phyloP scores from a whole-genome alignment of 1,139 yeast genomes.

The Candida pseudoviswanathii region DNA sequence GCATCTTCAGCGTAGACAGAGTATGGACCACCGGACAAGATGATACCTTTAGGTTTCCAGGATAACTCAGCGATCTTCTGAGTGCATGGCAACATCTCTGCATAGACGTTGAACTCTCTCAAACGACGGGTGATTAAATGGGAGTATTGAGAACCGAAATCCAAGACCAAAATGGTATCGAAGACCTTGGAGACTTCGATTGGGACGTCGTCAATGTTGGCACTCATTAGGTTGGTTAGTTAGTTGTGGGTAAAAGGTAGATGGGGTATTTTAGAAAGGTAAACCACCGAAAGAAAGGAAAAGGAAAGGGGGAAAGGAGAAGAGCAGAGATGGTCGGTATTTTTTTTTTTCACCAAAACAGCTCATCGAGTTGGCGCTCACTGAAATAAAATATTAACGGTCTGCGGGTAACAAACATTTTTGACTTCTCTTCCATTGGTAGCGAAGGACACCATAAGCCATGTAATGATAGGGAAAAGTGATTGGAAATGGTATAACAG shows the following conservation, averaged over 20 bases:
- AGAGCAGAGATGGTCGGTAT: neutral
- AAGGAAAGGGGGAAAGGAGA: neutral
- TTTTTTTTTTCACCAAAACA: neutral
- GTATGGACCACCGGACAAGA: conserved; percentile 97
- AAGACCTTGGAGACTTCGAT: conserved; percentile 77
- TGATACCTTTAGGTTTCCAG: conserved; percentile 97
- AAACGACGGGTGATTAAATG: conserved; percentile 96
- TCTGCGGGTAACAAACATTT: too few relatives aligned
- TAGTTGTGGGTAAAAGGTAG: neutral
- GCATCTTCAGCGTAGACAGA: conserved; percentile 94
- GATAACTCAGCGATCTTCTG: conserved; percentile 89
- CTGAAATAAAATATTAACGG: too few relatives aligned
- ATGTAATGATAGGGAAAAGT: too few relatives aligned
- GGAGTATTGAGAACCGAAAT: conserved; percentile 97
- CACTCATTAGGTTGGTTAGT: conserved; percentile 3
- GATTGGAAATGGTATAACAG: too few relatives aligned
- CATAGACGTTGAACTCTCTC: conserved; percentile 97
- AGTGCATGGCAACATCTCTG: conserved; percentile 99
- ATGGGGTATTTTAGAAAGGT: conserved; percentile 1
- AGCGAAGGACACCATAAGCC: too few relatives aligned
- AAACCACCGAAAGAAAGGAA: conserved; percentile 10
- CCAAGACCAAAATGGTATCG: conserved; percentile 96
- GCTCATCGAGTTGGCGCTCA: conserved; percentile 5
- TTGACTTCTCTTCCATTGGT: neutral
- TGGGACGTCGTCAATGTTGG: conserved; percentile 35